Conservation (phyloP, 2,329 filamentous ascomycete genomes). For the Fusarium brachygibbosum region DNA sequence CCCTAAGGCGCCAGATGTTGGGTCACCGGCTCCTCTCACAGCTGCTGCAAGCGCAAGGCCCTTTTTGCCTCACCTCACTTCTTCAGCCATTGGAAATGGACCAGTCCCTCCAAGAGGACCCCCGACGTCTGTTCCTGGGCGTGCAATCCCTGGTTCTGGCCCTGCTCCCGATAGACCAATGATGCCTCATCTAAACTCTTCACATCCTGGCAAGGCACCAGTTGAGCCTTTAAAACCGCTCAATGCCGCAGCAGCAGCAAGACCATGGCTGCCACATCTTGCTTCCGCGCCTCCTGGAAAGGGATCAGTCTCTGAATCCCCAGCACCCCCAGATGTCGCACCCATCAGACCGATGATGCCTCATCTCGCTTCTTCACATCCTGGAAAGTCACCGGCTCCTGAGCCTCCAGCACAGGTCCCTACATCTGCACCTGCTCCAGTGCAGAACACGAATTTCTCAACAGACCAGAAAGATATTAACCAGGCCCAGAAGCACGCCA, state of each 20-base stretch:
- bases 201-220: not conserved
- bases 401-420: conserved; percentile 27
- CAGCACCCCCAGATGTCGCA: not conserved
- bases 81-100: not conserved
- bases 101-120: not conserved
- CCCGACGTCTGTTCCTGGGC: not conserved
- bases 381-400: conserved; percentile 28
- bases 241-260: not conserved
- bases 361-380: conserved; percentile 37
- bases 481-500: conserved; percentile 92
- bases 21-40: not conserved
- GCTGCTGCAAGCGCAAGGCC: not conserved
- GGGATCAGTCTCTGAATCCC: not conserved
- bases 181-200: not conserved
- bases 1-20: conserved; percentile 11
- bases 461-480: conserved; percentile 71
- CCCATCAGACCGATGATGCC: conserved; percentile 33
- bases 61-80: not conserved
- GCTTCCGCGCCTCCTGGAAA: conserved; percentile 4
- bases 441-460: conserved; percentile 20
- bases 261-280: conserved; percentile 5
- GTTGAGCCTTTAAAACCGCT: not conserved
- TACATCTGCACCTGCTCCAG: conserved; percentile 21
- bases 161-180: too few species aligned
- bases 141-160: too few species aligned